These are phyloP conservation scores for Schwanniomyces yamadae DNA, from an alignment of 805 yeast species.

Conservation along the genomic window DNA sequence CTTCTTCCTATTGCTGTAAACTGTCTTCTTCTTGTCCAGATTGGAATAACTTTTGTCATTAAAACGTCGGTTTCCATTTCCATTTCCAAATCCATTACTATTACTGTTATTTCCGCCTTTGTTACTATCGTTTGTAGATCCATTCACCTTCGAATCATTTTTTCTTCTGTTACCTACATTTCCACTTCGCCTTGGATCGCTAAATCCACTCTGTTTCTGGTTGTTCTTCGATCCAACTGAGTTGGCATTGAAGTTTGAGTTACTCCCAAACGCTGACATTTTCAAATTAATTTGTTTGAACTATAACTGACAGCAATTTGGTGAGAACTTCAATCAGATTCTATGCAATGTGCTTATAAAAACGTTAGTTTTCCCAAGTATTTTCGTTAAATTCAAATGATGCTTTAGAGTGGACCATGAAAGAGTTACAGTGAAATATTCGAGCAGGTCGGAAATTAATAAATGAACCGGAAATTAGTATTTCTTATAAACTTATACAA, in stretches of 20 bases:
- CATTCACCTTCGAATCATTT: constrained; percentile 5
- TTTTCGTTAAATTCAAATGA: no score
- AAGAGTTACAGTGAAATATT: no score
- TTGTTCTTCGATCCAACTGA: constrained; percentile 5
- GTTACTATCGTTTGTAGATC: constrained; percentile 1
- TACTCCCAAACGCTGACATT: constrained; percentile 20
- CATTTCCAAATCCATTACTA: constrained; percentile 3
- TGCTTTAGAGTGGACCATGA: no score
- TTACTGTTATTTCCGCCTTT: constrained; percentile 1
- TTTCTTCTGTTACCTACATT: constrained; percentile 5
- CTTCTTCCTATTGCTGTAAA: not conserved
- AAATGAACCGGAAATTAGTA: no score
- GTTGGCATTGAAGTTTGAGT: constrained; percentile 7
- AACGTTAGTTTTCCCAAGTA: no score
- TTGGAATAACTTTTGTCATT: constrained; percentile 2
- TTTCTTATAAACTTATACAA: constrained; percentile 1
- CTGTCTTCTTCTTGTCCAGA: constrained; percentile 3
- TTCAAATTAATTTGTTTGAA: not conserved
- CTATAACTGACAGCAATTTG: constrained; percentile 1
- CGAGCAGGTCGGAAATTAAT: no score
- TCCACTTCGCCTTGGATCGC: constrained; percentile 10
- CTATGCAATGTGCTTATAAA: no score
- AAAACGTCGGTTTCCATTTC: not conserved
- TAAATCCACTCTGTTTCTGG: constrained; percentile 10
- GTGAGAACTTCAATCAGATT: not conserved